These are phyloP conservation scores for Ophiosphaerella herpotricha DNA, from an alignment of 2,329 filamentous ascomycete species.

Conservation along the genomic window DNA sequence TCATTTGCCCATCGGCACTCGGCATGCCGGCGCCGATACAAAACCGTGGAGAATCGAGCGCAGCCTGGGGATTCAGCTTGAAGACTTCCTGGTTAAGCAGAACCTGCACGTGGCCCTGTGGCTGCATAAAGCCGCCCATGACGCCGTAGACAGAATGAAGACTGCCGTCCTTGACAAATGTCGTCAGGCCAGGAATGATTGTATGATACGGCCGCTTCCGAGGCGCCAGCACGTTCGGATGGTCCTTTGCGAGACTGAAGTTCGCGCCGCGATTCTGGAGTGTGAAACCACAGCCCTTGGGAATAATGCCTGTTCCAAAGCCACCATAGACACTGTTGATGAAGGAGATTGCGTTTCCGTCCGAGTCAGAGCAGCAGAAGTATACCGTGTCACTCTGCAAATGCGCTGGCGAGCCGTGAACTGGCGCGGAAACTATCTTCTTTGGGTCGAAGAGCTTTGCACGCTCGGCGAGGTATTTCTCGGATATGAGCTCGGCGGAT, in stretches of 20 bases:
- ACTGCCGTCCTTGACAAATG: conserved; percentile 72
- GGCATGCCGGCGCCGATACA: conserved; percentile 80
- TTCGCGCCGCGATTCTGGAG: conserved; percentile 92
- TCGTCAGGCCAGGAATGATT: conserved; percentile 92
- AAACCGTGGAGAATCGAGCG: conserved; percentile 87
- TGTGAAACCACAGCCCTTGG: conserved; percentile 84
- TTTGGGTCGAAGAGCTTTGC: conserved; percentile 64
- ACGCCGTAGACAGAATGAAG: conserved; percentile 90
- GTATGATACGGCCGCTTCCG: conserved; percentile 94
- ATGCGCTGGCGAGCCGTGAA: conserved; percentile 77
- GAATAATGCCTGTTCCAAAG: conserved; percentile 87
- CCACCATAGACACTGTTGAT: conserved; percentile 95
- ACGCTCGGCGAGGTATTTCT: conserved; percentile 74
- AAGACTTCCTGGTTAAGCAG: conserved; percentile 87
- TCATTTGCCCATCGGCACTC: conserved; percentile 58
- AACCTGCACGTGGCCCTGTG: conserved; percentile 93
- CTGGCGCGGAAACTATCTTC: conserved; percentile 57
- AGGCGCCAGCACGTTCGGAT: conserved; percentile 81
- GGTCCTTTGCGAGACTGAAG: conserved; percentile 71
- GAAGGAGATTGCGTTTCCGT: conserved; percentile 91
- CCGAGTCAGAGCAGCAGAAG: conserved; percentile 79
- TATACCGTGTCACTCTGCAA: conserved; percentile 92
- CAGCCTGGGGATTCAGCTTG: conserved; percentile 79
- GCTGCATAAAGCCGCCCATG: conserved; percentile 99
- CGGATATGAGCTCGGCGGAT: conserved; percentile 68